Percentiles rank a stretch among this genome's conserved stretches.
Evolutionary conservation across 2,329 filamentous ascomycete genomes (phyloP).

Genomic region (Purpureocillium takamizusanense): DNA sequence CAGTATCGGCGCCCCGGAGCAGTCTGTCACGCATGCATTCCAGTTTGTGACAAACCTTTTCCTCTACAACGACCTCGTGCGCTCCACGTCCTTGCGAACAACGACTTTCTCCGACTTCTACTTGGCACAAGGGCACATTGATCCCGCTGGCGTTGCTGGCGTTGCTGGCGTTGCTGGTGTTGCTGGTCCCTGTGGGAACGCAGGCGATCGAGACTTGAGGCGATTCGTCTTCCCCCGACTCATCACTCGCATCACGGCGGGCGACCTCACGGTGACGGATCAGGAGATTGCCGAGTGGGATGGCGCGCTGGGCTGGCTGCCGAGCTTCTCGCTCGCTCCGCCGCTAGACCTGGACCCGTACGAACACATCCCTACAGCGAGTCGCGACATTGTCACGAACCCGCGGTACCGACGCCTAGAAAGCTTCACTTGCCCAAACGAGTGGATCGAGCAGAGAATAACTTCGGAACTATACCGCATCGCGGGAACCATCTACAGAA

Average conservation of each 20-base stretch:
- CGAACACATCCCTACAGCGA: constrained; percentile 1
- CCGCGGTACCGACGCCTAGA: constrained; percentile 1
- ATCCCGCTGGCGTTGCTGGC: too few species aligned
- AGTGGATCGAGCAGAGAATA: constrained; percentile 2
- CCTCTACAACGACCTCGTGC: constrained; percentile 11
- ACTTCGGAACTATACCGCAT: constrained; percentile 10
- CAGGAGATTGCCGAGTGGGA: constrained; percentile 9
- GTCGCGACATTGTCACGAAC: background rate
- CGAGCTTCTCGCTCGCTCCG: constrained; percentile 8
- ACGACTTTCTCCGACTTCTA: constrained; percentile 9
- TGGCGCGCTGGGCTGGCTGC: constrained; percentile 9
- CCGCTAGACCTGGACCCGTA: background rate
- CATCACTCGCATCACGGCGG: constrained; percentile 8
- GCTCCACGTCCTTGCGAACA: constrained; percentile 7
- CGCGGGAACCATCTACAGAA: constrained; percentile 9
- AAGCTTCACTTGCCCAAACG: background rate
- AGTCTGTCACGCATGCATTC: background rate
- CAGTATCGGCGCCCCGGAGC: too few species aligned
- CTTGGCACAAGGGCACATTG: background rate
- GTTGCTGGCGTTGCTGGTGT: too few species aligned
- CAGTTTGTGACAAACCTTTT: constrained; percentile 10
- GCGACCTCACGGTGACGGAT: constrained; percentile 7
- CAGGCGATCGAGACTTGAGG: too few species aligned
- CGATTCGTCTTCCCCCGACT: constrained; percentile 7
- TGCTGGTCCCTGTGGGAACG: too few species aligned